A percentile compares a stretch with the other conserved stretches of the same genome.
Conservation (phyloP, 345 rosid species). For the Boechera stricta region DNA sequence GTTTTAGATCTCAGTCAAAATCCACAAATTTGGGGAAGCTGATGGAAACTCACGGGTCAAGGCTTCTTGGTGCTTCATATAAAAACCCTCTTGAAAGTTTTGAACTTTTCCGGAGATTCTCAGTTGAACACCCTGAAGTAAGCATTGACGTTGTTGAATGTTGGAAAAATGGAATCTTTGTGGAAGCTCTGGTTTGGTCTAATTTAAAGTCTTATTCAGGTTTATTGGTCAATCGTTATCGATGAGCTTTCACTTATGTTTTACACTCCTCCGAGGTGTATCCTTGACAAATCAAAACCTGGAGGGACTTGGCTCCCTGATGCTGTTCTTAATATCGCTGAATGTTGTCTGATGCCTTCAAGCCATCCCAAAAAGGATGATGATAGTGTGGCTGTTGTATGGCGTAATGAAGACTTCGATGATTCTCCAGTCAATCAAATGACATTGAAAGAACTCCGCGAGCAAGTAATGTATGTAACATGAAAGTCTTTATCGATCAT, state of each 20-base stretch:
- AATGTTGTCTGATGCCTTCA: conserved; percentile 72
- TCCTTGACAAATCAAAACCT: conserved; percentile 64
- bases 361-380: conserved; percentile 63
- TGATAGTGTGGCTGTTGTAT: conserved; percentile 64
- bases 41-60: conserved; percentile 77
- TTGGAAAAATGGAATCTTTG: neutral
- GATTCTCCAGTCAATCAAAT: conserved; percentile 53
- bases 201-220: conserved; percentile 45
- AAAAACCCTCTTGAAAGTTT: conserved; percentile 78
- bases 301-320: conserved; percentile 85
- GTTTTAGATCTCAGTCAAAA: conserved; percentile 57
- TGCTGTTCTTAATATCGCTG: conserved; percentile 72
- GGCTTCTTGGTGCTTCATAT: conserved; percentile 69
- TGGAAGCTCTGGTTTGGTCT: conserved; percentile 24
- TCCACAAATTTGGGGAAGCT: conserved; percentile 67
- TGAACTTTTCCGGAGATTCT: conserved; percentile 61
- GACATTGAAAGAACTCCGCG: conserved; percentile 72
- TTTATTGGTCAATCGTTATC: conserved; percentile 67
- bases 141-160: conserved; percentile 15
- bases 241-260: conserved; percentile 72
- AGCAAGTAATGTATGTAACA: conserved; percentile 75
- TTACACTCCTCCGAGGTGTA: conserved; percentile 64
- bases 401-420: conserved; percentile 79
- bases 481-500: conserved; percentile 12
- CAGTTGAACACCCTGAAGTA: conserved; percentile 73